These are phyloP conservation scores for Moesziomyces globuligerus DNA, from an alignment of 1,284 basidiomycete genomes.

Conservation along the genomic window DNA sequence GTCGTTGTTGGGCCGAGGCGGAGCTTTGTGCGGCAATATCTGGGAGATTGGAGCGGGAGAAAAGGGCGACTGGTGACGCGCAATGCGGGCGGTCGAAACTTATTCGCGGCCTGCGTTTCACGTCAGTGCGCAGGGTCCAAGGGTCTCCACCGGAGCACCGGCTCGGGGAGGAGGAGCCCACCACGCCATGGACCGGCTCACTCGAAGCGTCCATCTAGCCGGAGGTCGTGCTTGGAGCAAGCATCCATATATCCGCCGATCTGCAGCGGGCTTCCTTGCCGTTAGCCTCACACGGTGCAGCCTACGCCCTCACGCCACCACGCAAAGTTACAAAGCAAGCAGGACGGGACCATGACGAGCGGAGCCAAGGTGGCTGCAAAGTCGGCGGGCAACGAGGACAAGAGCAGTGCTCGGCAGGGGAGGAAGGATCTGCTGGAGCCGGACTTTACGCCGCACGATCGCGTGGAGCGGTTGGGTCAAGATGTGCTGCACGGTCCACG, in stretches of 20 bases:
- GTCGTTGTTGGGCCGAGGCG: too few relatives aligned
- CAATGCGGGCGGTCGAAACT: too few relatives aligned
- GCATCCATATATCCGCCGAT: too few relatives aligned
- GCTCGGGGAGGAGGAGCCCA: background rate
- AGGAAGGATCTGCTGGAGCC: constrained; percentile 43
- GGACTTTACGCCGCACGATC: constrained; percentile 25
- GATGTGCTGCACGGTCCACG: constrained; percentile 45
- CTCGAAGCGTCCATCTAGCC: background rate
- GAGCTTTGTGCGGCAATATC: background rate
- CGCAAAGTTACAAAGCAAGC: background rate
- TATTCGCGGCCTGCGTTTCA: background rate
- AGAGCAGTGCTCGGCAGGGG: constrained; percentile 15
- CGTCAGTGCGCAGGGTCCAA: background rate
- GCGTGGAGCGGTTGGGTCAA: constrained; percentile 32
- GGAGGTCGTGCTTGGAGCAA: background rate
- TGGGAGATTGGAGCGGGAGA: background rate
- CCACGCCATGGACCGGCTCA: background rate
- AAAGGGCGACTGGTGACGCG: background rate
- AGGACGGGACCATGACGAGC: background rate
- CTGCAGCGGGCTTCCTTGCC: too few relatives aligned
- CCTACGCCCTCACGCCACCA: background rate
- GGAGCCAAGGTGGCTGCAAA: background rate
- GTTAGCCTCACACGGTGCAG: too few relatives aligned
- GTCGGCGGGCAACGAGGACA: background rate
- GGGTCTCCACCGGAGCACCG: background rate